Conservation (phyloP, 352 stramenopile species). For the Phytophthora aleatoria region DNA sequence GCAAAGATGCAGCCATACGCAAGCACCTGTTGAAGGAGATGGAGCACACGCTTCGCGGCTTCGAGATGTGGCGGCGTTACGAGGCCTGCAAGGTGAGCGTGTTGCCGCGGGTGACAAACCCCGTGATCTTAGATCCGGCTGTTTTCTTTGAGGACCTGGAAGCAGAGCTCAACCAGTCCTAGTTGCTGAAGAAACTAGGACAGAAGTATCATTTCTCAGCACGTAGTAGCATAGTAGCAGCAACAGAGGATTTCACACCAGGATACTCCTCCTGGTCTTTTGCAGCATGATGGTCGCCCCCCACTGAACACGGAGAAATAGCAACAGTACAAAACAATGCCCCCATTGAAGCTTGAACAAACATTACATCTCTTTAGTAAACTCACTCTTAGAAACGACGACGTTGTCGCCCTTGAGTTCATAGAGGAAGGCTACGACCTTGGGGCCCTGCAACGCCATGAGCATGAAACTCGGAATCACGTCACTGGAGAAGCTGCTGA, state of each 20-base stretch:
- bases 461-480: constrained; percentile 97
- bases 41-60: constrained; percentile 84
- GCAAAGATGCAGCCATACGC: constrained; percentile 68
- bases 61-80: constrained; percentile 89
- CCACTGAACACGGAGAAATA: constrained; percentile 31
- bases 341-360: constrained; percentile 12
- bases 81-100: constrained; percentile 72
- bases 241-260: constrained; percentile 28
- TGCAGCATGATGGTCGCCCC: constrained; percentile 25
- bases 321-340: constrained; percentile 15
- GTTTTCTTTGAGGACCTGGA: constrained; percentile 80
- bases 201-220: background rate
- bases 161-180: constrained; percentile 53
- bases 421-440: constrained; percentile 98
- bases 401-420: constrained; percentile 87
- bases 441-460: constrained; percentile 96
- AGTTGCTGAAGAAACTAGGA: constrained; percentile 10
- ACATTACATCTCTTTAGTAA: constrained; percentile 68
- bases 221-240: constrained; percentile 37
- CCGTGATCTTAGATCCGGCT: constrained; percentile 62
- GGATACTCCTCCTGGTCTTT: constrained; percentile 26
- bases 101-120: constrained; percentile 77
- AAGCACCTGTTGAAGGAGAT: constrained; percentile 83
- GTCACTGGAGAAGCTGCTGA: constrained; percentile 77
- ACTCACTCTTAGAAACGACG: constrained; percentile 90